Evolutionary conservation across 106 monocot genomes (phyloP).

Genomic region (Narthecium ossifragum): DNA sequence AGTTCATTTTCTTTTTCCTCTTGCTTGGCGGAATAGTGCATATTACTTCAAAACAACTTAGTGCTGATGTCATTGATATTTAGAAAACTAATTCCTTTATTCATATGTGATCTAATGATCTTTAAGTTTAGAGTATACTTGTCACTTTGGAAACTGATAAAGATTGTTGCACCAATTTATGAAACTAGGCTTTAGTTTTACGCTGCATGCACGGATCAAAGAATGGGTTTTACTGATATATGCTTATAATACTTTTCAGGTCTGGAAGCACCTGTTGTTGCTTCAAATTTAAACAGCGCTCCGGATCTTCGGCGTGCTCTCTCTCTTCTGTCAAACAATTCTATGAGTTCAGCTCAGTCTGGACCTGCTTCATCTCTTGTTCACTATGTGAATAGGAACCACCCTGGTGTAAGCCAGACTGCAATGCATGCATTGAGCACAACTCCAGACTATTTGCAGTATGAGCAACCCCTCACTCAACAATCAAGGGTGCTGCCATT

Average conservation of each 20-base stretch:
- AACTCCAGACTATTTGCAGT: slow-evolving; percentile 21
- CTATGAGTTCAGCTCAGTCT: slow-evolving; percentile 28
- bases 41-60: no score
- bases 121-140: no score
- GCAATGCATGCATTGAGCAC: slow-evolving; percentile 10
- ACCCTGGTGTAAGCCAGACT: slow-evolving; percentile 2
- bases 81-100: no score
- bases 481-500: slow-evolving; percentile 21
- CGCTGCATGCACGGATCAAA: no score
- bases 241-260: slow-evolving; percentile 27
- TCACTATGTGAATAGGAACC: slow-evolving; percentile 18
- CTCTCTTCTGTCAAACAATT: slow-evolving; percentile 89
- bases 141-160: no score
- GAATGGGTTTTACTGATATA: no score
- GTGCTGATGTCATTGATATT: no score
- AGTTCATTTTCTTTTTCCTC: no score
- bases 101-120: no score
- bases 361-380: slow-evolving; percentile 17
- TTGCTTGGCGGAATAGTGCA: no score
- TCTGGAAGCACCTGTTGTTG: slow-evolving; percentile 44
- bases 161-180: no score
- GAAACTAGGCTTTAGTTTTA: no score
- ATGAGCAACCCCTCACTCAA: slow-evolving; percentile 15
- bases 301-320: slow-evolving; percentile 88
- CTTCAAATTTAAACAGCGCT: slow-evolving; percentile 59